phyloP scores from a whole-genome alignment of 2,329 filamentous ascomycete genomes.

The Trichoderma cornu-damae region DNA sequence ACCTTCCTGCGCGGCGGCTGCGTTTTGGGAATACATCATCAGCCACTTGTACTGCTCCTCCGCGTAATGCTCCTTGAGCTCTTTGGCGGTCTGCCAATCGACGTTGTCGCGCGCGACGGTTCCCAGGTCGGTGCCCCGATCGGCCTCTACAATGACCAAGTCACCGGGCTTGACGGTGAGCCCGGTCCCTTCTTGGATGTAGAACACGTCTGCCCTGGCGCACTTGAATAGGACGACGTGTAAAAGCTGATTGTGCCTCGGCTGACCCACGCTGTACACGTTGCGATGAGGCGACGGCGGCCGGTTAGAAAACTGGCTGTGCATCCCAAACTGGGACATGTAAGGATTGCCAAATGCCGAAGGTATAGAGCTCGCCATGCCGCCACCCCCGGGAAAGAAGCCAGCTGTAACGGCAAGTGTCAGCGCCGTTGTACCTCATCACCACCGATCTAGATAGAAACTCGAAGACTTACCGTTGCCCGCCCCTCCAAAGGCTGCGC shows the following conservation, averaged over 20 bases:
- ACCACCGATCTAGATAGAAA: slow-evolving; percentile 16
- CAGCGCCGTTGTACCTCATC: not conserved
- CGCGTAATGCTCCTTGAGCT: slow-evolving; percentile 82
- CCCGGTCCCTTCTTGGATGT: slow-evolving; percentile 92
- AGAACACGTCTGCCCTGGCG: slow-evolving; percentile 90
- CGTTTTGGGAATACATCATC: slow-evolving; percentile 94
- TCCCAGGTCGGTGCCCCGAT: slow-evolving; percentile 90
- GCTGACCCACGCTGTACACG: slow-evolving; percentile 57
- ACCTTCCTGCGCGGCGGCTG: slow-evolving; percentile 56
- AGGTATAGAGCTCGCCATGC: slow-evolving; percentile 25
- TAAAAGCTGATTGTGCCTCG: slow-evolving; percentile 62
- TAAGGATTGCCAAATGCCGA: slow-evolving; percentile 38
- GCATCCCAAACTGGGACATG: slow-evolving; percentile 42
- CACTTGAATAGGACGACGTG: slow-evolving; percentile 97
- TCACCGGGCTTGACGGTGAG: slow-evolving; percentile 86
- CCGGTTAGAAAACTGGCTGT: slow-evolving; percentile 44
- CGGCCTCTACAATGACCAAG: slow-evolving; percentile 94
- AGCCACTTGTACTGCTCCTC: slow-evolving; percentile 98
- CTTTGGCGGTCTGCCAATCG: slow-evolving; percentile 80
- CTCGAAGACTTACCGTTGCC: slow-evolving; percentile 44
- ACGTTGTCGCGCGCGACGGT: slow-evolving; percentile 87
- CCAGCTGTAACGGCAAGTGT: slow-evolving; percentile 21
- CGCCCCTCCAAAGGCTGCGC: slow-evolving; percentile 33
- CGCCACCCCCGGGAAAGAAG: slow-evolving; percentile 26
- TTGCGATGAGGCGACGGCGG: slow-evolving; percentile 57